A percentile compares a stretch with the other conserved stretches of the same genome.
Evolutionary conservation across 345 rosid genomes (phyloP).

Genomic region (Euphorbia lathyris): DNA sequence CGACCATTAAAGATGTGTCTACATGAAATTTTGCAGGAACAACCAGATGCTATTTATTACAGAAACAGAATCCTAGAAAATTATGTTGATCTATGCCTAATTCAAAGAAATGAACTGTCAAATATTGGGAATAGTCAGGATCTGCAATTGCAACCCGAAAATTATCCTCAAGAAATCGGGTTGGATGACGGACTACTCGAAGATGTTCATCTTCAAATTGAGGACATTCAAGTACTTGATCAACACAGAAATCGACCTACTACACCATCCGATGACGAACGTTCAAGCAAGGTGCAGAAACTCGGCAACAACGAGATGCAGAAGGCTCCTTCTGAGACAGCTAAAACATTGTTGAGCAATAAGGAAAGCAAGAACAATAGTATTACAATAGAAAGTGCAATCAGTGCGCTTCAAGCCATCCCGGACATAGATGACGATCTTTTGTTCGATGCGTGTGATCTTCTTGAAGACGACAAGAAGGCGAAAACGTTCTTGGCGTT

Average conservation of each 20-base stretch:
- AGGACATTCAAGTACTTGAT: slow-evolving; percentile 24
- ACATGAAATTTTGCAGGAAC: slow-evolving; percentile 46
- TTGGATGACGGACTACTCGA: slow-evolving; percentile 28
- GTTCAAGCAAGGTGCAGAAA: slow-evolving; percentile 42
- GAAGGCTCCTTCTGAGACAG: slow-evolving; percentile 24
- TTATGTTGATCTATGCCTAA: slow-evolving; percentile 50
- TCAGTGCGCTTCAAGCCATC: slow-evolving; percentile 63
- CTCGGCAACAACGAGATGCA: slow-evolving; percentile 31
- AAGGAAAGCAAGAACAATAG: slow-evolving; percentile 23
- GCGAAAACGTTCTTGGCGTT: slow-evolving; percentile 78
- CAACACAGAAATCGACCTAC: slow-evolving; percentile 42
- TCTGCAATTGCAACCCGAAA: slow-evolving; percentile 28
- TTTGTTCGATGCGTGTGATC: slow-evolving; percentile 76
- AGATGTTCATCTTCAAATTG: slow-evolving; percentile 19
- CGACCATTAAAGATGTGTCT: not conserved
- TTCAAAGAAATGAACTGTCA: slow-evolving; percentile 33
- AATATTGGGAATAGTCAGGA: slow-evolving; percentile 25
- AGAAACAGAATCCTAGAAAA: slow-evolving; percentile 42
- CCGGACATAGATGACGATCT: slow-evolving; percentile 70
- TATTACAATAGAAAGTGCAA: slow-evolving; percentile 37
- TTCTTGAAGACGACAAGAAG: slow-evolving; percentile 74
- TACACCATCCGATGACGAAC: slow-evolving; percentile 17
- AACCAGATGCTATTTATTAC: slow-evolving; percentile 51
- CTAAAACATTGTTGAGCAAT: slow-evolving; percentile 7
- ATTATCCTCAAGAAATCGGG: slow-evolving; percentile 25